Percentiles rank a stretch among this genome's conserved stretches.
phyloP scores from a whole-genome alignment of 2,329 filamentous ascomycete species.

The Fusarium incarnatum region DNA sequence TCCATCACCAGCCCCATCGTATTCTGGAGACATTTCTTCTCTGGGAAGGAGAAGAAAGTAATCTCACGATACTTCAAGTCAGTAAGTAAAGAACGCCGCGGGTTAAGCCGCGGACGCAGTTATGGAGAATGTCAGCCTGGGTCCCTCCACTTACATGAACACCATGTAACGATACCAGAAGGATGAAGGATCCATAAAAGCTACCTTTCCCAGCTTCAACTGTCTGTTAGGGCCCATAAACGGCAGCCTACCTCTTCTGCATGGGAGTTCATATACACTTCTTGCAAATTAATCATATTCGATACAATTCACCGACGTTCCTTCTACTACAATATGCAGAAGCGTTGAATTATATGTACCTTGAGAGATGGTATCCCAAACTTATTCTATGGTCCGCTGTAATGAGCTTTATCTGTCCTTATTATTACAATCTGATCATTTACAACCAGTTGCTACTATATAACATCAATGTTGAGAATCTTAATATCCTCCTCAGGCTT shows the following conservation, averaged over 20 bases:
- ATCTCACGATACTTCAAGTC: background rate
- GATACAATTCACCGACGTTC: background rate
- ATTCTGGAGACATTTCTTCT: background rate
- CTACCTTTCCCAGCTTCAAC: background rate
- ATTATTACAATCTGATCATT: background rate
- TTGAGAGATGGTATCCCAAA: background rate
- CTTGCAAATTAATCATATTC: background rate
- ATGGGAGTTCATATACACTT: background rate
- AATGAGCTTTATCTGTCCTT: background rate
- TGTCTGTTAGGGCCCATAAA: too few relatives aligned
- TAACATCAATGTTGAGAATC: constrained; percentile 85
- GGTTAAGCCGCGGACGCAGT: background rate
- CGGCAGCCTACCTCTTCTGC: background rate
- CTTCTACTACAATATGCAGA: background rate
- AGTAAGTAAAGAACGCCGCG: background rate
- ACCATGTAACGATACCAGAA: background rate
- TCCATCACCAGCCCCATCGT: background rate
- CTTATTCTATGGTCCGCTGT: background rate
- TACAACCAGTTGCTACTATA: constrained; percentile 49
- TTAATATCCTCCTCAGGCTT: constrained; percentile 98
- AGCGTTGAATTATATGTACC: background rate
- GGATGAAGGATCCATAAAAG: background rate
- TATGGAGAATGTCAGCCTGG: background rate
- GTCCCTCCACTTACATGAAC: background rate
- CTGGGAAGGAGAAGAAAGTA: background rate